phyloP scores from a whole-genome alignment of 225 moss, liverwort and hornwort species.

The Marchantia paleacea region DNA sequence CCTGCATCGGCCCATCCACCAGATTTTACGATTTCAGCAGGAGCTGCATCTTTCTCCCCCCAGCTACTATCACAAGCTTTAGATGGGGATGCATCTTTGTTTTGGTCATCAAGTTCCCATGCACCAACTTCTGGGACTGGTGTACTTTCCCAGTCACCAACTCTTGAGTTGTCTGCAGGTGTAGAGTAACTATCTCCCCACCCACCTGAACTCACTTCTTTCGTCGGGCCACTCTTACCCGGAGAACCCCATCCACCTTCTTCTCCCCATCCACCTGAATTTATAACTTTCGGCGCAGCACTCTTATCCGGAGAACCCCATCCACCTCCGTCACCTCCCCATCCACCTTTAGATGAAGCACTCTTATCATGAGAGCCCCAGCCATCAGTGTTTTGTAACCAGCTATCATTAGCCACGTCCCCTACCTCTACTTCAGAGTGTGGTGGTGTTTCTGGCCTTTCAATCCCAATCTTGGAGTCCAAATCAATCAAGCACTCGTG shows the following conservation, averaged over 20 bases:
- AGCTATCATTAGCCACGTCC: background rate
- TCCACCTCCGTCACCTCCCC: background rate
- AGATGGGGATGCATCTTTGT: background rate
- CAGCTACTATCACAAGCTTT: constrained; percentile 8
- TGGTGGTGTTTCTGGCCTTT: constrained; percentile 20
- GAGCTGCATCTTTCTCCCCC: constrained; percentile 13
- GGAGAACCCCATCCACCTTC: constrained; percentile 16
- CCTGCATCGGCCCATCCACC: background rate
- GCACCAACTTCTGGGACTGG: background rate
- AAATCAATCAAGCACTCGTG: constrained; percentile 14
- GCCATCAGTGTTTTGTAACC: background rate
- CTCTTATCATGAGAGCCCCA: background rate
- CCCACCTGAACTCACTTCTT: background rate
- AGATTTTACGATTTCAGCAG: background rate
- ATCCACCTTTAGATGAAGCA: background rate
- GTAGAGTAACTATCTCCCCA: background rate
- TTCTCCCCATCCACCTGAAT: background rate
- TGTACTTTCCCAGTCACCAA: constrained; percentile 1
- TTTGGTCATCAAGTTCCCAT: background rate
- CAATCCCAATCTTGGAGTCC: constrained; percentile 1
- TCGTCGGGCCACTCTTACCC: background rate
- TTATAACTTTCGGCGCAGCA: background rate
- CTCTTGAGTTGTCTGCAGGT: background rate
- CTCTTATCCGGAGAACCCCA: constrained; percentile 4
- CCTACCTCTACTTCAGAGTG: constrained; percentile 15